Conservation (phyloP, 208 protist species). For the Trypanosoma lewisi region DNA sequence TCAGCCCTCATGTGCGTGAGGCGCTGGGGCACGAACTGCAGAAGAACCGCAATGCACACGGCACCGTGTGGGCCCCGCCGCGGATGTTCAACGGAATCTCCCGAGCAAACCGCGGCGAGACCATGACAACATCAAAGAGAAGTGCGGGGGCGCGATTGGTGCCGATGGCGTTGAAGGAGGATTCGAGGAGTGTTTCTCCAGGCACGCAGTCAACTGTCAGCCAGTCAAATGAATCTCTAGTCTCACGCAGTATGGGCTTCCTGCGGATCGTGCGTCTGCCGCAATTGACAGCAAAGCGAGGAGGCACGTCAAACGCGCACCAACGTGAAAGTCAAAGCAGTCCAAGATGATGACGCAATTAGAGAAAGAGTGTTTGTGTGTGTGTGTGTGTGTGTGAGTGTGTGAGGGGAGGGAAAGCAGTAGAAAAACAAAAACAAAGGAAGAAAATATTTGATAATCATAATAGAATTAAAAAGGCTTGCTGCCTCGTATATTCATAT, state of each 20-base stretch:
- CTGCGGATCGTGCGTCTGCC: slow-evolving; percentile 18
- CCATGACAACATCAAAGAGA: not conserved
- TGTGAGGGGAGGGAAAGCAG: not conserved
- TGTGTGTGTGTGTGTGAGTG: no score
- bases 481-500: no score
- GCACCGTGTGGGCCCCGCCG: not conserved
- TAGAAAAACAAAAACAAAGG: not conserved
- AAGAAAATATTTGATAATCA: not conserved
- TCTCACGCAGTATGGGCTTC: not conserved
- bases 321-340: not conserved
- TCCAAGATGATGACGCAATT: not conserved
- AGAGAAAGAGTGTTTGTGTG: no score
- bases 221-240: not conserved
- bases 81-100: not conserved
- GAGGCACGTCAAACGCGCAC: not conserved
- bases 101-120: not conserved
- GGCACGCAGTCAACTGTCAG: not conserved
- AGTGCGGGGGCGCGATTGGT: not conserved
- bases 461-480: not conserved
- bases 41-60: not conserved
- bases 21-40: not conserved
- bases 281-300: slow-evolving; percentile 10
- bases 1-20: slow-evolving; percentile 27
- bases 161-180: not conserved
- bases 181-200: not conserved